Percentiles rank a stretch among this genome's conserved stretches.
These are phyloP conservation scores for Metrosideros polymorpha DNA, from an alignment of 441 rosid genomes.

Conservation along the genomic window DNA sequence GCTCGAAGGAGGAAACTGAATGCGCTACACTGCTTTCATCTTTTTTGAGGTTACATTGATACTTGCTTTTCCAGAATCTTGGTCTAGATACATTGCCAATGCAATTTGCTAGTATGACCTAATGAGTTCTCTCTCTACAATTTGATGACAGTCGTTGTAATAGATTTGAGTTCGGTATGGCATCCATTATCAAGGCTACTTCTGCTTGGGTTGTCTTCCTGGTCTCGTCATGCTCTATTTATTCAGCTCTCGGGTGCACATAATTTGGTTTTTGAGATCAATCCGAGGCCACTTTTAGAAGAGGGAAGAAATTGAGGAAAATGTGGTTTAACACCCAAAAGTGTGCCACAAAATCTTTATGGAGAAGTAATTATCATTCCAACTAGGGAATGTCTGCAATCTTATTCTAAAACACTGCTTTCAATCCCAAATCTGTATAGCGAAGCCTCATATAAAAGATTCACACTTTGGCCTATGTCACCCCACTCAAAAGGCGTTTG, in stretches of 20 bases:
- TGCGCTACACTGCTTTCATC: neutral
- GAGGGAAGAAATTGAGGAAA: neutral
- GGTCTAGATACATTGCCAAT: neutral
- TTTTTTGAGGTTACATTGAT: neutral
- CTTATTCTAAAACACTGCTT: neutral
- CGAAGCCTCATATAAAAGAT: neutral
- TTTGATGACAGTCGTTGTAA: neutral
- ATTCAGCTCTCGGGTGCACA: neutral
- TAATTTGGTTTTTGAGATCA: neutral
- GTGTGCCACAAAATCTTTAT: neutral
- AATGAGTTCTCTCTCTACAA: neutral
- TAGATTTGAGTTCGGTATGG: neutral
- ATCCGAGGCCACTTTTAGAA: neutral
- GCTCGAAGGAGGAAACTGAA: neutral
- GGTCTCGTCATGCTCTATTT: neutral
- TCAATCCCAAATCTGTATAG: neutral
- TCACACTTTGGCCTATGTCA: neutral
- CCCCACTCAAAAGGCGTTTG: neutral
- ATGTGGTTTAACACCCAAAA: neutral
- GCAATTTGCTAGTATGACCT: neutral
- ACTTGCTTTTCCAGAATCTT: neutral
- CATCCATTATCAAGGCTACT: neutral
- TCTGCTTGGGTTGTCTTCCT: neutral
- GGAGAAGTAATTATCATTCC: neutral
- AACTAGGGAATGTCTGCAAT: neutral